phyloP scores from a whole-genome alignment of 202 grass and related monocot species.

The Eragrostis tef region DNA sequence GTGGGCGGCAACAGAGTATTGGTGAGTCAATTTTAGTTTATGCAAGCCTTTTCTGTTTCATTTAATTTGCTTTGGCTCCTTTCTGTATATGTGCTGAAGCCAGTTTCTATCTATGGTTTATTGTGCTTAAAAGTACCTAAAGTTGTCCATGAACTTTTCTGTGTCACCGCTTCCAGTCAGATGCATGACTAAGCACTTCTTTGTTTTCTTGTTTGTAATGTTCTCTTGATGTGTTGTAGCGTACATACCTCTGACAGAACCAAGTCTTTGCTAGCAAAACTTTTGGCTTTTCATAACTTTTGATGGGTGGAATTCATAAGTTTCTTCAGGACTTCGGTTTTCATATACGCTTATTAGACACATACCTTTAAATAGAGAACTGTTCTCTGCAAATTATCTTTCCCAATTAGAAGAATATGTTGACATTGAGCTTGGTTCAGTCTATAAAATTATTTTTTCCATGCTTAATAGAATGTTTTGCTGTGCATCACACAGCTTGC shows the following conservation, averaged over 20 bases:
- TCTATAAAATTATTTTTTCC: neutral
- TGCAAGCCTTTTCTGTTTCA: neutral
- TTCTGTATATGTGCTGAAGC: conserved; percentile 32
- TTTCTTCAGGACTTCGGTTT: conserved; percentile 16
- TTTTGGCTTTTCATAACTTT: neutral
- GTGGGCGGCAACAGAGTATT: conserved; percentile 81
- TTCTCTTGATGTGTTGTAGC: conserved; percentile 21
- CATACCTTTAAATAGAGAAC: neutral
- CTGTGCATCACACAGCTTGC: neutral
- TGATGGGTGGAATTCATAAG: neutral
- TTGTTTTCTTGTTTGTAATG: conserved; percentile 5
- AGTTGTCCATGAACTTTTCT: conserved; percentile 17
- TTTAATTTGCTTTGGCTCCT: neutral
- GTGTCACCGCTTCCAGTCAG: neutral
- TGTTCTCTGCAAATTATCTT: conserved; percentile 26
- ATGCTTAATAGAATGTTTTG: conserved; percentile 26
- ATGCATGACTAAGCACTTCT: conserved; percentile 22
- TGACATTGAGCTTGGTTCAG: neutral
- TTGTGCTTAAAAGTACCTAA: neutral
- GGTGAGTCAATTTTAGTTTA: conserved; percentile 54
- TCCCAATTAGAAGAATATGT: conserved; percentile 24
- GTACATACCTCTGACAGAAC: neutral
- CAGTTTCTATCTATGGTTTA: conserved; percentile 3
- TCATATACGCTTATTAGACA: conserved; percentile 8
- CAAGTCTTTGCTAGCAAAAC: neutral